Percentiles rank a stretch among this genome's conserved stretches.
phyloP scores from a whole-genome alignment of 78 protist species.

The Chrysochromulina tobinii region DNA sequence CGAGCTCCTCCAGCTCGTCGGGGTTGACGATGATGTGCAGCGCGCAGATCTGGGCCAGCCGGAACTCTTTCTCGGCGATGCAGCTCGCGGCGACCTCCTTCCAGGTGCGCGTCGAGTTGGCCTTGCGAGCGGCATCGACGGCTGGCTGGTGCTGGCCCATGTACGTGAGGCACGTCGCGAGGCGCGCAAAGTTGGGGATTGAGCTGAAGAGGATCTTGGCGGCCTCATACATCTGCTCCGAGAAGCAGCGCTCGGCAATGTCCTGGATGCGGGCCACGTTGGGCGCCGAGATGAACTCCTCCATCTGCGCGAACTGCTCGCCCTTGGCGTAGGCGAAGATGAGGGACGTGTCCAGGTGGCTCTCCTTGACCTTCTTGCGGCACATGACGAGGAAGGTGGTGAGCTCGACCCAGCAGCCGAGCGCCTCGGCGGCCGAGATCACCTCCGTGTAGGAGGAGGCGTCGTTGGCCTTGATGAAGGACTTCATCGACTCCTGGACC shows the following conservation, averaged over 20 bases:
- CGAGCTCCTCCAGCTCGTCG: conserved; percentile 79
- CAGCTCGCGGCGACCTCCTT: conserved; percentile 95
- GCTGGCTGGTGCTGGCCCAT: conserved; percentile 86
- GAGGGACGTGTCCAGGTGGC: conserved; percentile 93
- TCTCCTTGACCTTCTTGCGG: conserved; percentile 83
- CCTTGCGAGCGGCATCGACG: conserved; percentile 98
- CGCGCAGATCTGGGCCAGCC: conserved; percentile 97
- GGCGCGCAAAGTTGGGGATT: conserved; percentile 84
- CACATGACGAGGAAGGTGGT: conserved; percentile 91
- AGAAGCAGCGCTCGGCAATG: conserved; percentile 97
- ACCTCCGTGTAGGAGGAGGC: conserved; percentile 54
- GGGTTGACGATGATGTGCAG: conserved; percentile 91
- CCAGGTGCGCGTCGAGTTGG: conserved; percentile 94
- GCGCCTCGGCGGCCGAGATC: conserved; percentile 67
- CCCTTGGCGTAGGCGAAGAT: conserved; percentile 91
- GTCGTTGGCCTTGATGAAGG: conserved; percentile 88
- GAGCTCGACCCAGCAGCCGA: conserved; percentile 70
- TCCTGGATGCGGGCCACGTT: conserved; percentile 68
- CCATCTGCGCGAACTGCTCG: conserved; percentile 88
- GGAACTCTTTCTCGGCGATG: conserved; percentile 94
- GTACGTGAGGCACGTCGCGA: conserved; percentile 91
- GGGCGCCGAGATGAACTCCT: conserved; percentile 94
- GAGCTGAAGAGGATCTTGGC: conserved; percentile 93
- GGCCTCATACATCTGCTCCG: conserved; percentile 90
- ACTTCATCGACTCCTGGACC: conserved; percentile 77